A percentile compares a stretch with the other conserved stretches of the same genome.
phyloP scores from a whole-genome alignment of 148 eudicot genomes.

The Fallopia convolvulus region DNA sequence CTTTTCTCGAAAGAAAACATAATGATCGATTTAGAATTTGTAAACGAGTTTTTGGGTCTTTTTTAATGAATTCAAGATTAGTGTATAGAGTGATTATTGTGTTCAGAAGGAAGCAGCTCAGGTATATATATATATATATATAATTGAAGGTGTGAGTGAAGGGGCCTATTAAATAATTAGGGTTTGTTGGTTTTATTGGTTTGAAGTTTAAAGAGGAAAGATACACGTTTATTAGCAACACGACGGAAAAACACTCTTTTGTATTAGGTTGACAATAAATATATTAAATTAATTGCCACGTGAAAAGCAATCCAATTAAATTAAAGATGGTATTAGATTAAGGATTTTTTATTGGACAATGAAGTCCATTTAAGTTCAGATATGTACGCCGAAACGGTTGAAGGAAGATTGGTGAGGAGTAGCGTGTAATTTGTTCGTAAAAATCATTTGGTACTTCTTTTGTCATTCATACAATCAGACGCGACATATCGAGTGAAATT shows the following conservation, averaged over 20 bases:
- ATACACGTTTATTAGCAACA: background rate
- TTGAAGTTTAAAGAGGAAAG: background rate
- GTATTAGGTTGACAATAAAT: background rate
- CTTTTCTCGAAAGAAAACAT: background rate
- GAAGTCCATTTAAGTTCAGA: background rate
- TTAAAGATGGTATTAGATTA: no score
- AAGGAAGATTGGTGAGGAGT: no score
- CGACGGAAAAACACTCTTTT: background rate
- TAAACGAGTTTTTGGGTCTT: background rate
- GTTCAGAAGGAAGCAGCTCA: background rate
- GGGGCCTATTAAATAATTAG: slow-evolving; percentile 1
- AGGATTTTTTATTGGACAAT: background rate
- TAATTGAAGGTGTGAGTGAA: background rate
- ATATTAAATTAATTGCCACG: background rate
- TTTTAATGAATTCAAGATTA: background rate
- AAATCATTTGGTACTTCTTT: no score
- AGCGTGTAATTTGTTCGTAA: no score
- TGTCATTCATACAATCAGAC: no score
- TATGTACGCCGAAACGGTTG: no score
- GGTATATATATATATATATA: background rate
- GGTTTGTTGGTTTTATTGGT: background rate
- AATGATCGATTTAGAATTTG: background rate
- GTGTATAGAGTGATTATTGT: background rate
- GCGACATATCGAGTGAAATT: no score
- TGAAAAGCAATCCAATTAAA: background rate